Conservation (phyloP, 1,284 basidiomycete genomes). For the Austroboletus olivaceoglutinosus region DNA sequence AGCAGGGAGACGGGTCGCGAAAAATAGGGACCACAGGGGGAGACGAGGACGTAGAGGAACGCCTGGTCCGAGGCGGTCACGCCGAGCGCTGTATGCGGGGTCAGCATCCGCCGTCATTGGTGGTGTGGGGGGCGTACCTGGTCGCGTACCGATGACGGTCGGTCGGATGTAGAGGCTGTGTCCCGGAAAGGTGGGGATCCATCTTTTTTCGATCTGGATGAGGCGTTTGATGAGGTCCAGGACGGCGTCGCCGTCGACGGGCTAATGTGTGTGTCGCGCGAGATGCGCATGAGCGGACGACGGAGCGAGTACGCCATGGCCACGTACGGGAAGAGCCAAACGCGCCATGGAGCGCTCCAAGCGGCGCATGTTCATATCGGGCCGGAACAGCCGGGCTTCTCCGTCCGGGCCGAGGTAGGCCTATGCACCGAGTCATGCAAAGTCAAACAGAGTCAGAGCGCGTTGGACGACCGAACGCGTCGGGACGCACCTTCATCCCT, state of each 20-base stretch:
- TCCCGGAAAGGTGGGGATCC: slow-evolving; percentile 70
- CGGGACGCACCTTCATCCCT: slow-evolving; percentile 71
- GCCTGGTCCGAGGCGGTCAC: slow-evolving; percentile 69
- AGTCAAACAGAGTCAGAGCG: neutral
- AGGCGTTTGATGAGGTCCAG: slow-evolving; percentile 70
- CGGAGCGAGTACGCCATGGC: neutral
- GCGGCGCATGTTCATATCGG: slow-evolving; percentile 78
- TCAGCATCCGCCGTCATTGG: neutral
- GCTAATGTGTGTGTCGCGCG: slow-evolving; percentile 35
- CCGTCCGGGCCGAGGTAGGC: slow-evolving; percentile 73
- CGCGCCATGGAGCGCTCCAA: slow-evolving; percentile 61
- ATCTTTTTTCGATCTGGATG: slow-evolving; percentile 64
- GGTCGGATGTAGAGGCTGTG: slow-evolving; percentile 81
- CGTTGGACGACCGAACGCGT: neutral
- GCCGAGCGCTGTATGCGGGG: slow-evolving; percentile 49
- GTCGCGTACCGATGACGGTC: slow-evolving; percentile 80
- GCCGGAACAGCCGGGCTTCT: slow-evolving; percentile 70
- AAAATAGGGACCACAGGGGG: slow-evolving; percentile 74
- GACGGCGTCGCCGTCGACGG: slow-evolving; percentile 62
- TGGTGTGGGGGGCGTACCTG: slow-evolving; percentile 35
- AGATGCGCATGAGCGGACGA: neutral
- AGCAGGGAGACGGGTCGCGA: slow-evolving; percentile 68
- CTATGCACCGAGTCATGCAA: slow-evolving; percentile 30
- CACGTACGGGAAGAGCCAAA: slow-evolving; percentile 62
- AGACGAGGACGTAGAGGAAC: slow-evolving; percentile 67